Percentiles rank a stretch among this genome's conserved stretches.
Conservation (phyloP, 768 basidiomycete genomes). For the Chalciporus piperatus region DNA sequence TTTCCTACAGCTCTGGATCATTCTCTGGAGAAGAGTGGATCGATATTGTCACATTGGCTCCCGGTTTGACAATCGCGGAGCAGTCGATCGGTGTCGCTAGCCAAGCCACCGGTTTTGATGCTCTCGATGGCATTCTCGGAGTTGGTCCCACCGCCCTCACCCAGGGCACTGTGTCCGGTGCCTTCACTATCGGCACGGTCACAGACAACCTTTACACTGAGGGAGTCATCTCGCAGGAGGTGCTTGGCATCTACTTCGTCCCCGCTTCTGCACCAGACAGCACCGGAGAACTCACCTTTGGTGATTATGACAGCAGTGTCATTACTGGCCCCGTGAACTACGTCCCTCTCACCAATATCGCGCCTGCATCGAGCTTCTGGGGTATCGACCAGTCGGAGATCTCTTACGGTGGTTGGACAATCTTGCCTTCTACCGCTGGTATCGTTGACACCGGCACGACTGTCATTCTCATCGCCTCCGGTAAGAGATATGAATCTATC, state of each 20-base stretch:
- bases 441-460: constrained; percentile 35
- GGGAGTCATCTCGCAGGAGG: constrained; percentile 24
- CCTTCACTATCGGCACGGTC: constrained; percentile 29
- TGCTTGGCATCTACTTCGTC: constrained; percentile 34
- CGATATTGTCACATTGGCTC: constrained; percentile 12
- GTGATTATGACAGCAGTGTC: constrained; percentile 18
- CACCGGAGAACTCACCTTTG: constrained; percentile 28
- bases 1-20: neutral
- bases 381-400: constrained; percentile 33
- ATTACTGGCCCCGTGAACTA: constrained; percentile 18
- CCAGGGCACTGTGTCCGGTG: constrained; percentile 14
- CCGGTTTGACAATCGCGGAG: constrained; percentile 1
- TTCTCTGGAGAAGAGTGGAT: constrained; percentile 16
- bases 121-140: constrained; percentile 40
- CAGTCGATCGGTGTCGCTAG: constrained; percentile 39
- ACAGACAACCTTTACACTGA: constrained; percentile 33
- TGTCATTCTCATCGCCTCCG: constrained; percentile 19
- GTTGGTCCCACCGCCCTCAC: constrained; percentile 35
- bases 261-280: constrained; percentile 21
- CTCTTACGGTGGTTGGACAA: constrained; percentile 20
- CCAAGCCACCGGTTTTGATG: constrained; percentile 21
- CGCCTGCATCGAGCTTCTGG: constrained; percentile 27
- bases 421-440: constrained; percentile 27
- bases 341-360: constrained; percentile 20
- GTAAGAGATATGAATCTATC: constrained; percentile 7